Conservation (phyloP, 345 rosid genomes). For the Aethionema arabicum region DNA sequence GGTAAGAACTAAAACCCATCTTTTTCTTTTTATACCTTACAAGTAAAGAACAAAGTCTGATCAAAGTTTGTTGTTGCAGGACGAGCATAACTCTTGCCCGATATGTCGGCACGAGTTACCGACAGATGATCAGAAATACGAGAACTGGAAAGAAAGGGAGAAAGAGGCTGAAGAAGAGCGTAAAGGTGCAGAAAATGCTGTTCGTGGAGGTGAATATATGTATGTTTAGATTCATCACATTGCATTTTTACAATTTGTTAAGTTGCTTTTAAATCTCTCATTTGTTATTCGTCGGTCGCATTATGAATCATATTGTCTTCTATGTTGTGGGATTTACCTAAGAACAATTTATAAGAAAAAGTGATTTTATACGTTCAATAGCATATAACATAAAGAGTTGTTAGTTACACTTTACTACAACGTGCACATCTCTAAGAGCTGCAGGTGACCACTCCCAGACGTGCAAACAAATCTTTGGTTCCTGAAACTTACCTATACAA, state of each 20-base stretch:
- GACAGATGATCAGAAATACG: slow-evolving; percentile 88
- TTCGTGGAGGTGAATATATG: slow-evolving; percentile 92
- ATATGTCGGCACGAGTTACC: slow-evolving; percentile 84
- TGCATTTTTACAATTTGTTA: neutral
- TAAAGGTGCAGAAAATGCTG: slow-evolving; percentile 89
- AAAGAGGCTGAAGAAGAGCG: slow-evolving; percentile 89
- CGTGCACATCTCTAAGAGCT: neutral
- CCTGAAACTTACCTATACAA: slow-evolving; percentile 24
- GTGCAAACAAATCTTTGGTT: slow-evolving; percentile 24
- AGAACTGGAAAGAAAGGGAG: slow-evolving; percentile 91
- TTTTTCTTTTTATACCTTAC: slow-evolving; percentile 7
- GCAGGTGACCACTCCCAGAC: slow-evolving; percentile 2
- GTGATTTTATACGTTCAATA: no score
- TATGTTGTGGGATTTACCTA: no score
- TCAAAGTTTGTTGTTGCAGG: slow-evolving; percentile 44
- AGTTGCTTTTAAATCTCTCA: neutral
- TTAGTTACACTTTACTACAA: slow-evolving; percentile 14
- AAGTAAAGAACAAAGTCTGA: neutral
- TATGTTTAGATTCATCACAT: slow-evolving; percentile 49
- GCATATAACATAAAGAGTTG: no score
- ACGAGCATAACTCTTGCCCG: slow-evolving; percentile 96
- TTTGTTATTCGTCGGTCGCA: slow-evolving; percentile 10
- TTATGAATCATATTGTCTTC: neutral
- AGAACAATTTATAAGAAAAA: no score
- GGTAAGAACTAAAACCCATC: slow-evolving; percentile 44